These are phyloP conservation scores for Heterobasidion parviporum DNA, from an alignment of 1,284 basidiomycete genomes.

Conservation along the genomic window DNA sequence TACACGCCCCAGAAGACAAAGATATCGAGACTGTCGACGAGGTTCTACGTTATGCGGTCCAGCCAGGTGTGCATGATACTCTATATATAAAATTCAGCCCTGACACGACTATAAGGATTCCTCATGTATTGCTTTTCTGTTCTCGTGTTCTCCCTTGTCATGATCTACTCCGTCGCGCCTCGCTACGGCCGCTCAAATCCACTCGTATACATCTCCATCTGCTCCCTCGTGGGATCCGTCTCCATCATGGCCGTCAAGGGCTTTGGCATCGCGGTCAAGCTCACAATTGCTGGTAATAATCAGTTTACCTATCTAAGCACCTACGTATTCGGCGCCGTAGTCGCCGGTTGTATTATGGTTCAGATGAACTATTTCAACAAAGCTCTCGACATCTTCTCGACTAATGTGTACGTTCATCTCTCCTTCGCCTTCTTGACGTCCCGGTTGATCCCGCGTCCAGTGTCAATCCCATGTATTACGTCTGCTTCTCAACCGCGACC, in stretches of 20 bases:
- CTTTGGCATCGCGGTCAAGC: slow-evolving; percentile 93
- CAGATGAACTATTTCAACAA: slow-evolving; percentile 99
- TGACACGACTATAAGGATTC: slow-evolving; percentile 53
- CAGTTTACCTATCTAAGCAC: slow-evolving; percentile 94
- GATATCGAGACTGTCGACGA: slow-evolving; percentile 92
- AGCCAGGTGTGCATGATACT: slow-evolving; percentile 55
- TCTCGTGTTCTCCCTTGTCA: slow-evolving; percentile 73
- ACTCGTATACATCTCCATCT: slow-evolving; percentile 90
- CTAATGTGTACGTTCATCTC: slow-evolving; percentile 74
- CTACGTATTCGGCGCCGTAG: slow-evolving; percentile 87
- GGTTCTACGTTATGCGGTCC: slow-evolving; percentile 83
- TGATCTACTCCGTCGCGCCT: slow-evolving; percentile 88
- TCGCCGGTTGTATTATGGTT: slow-evolving; percentile 82
- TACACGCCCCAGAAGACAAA: slow-evolving; percentile 96
- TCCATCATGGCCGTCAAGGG: slow-evolving; percentile 95
- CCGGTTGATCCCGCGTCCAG: slow-evolving; percentile 29
- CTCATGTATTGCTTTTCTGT: slow-evolving; percentile 85
- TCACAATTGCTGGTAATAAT: slow-evolving; percentile 91
- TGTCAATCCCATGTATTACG: slow-evolving; percentile 98
- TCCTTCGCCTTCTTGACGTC: not conserved
- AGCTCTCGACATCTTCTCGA: slow-evolving; percentile 94
- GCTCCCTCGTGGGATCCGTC: slow-evolving; percentile 82
- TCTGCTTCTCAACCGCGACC: slow-evolving; percentile 95
- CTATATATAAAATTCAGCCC: not conserved
- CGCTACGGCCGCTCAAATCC: slow-evolving; percentile 84